A percentile compares a stretch with the other conserved stretches of the same genome.
These are phyloP conservation scores for Colletotrichum navitas DNA, from an alignment of 2,329 filamentous ascomycete species.

Conservation along the genomic window DNA sequence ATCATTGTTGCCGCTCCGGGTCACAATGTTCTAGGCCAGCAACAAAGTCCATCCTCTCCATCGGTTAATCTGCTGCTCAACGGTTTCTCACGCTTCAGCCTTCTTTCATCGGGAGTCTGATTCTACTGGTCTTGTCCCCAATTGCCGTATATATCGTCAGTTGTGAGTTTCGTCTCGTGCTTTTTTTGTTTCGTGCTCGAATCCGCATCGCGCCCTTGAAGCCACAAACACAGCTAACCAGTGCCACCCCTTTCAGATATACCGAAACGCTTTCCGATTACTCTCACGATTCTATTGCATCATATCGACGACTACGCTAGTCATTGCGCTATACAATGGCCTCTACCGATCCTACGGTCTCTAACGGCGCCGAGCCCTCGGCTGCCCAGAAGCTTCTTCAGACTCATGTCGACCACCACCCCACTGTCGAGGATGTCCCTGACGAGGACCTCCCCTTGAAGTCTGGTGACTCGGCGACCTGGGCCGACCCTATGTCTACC, in stretches of 20 bases:
- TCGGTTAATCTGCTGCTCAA: conserved; percentile 40
- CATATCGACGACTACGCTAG: conserved; percentile 16
- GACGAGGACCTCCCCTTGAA: conserved; percentile 81
- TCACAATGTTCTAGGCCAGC: conserved; percentile 55
- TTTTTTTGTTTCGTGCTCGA: not conserved
- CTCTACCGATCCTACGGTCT: conserved; percentile 53
- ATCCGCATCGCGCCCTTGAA: not conserved
- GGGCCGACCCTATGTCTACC: conserved; percentile 67
- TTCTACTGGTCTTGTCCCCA: conserved; percentile 42
- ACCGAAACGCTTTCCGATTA: conserved; percentile 27
- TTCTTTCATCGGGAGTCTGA: conserved; percentile 40
- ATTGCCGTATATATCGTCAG: conserved; percentile 34
- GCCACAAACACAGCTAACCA: conserved; percentile 7
- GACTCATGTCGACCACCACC: conserved; percentile 71
- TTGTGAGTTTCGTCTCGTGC: conserved; percentile 14
- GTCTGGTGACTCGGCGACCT: conserved; percentile 59
- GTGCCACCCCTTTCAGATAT: conserved; percentile 31
- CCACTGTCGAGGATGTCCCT: conserved; percentile 82
- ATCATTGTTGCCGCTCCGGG: conserved; percentile 43
- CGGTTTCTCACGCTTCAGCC: conserved; percentile 40
- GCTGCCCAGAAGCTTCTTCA: conserved; percentile 74
- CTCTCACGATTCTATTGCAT: conserved; percentile 24
- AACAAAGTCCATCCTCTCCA: conserved; percentile 32
- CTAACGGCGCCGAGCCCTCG: conserved; percentile 59
- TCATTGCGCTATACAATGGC: conserved; percentile 55